phyloP scores from a whole-genome alignment of 805 yeast species.

The Yarrowia sp. region DNA sequence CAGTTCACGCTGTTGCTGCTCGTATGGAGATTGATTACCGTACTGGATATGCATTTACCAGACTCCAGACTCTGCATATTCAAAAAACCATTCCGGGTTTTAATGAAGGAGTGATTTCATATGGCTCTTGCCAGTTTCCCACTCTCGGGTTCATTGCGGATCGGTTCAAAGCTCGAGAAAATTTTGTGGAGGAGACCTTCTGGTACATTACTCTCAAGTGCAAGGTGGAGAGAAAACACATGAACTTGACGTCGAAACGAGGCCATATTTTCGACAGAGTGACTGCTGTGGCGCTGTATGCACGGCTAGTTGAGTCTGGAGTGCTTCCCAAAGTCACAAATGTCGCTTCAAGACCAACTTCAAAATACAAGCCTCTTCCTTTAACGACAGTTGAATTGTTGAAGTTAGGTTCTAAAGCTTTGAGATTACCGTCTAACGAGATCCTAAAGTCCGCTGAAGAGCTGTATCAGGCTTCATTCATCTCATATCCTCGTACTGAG shows the following conservation, averaged over 20 bases:
- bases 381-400: conserved; percentile 92
- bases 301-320: conserved; percentile 52
- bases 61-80: conserved; percentile 60
- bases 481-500: conserved; percentile 97
- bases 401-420: conserved; percentile 71
- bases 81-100: conserved; percentile 38
- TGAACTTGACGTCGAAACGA: conserved; percentile 67
- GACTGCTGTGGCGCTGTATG: conserved; percentile 61
- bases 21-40: conserved; percentile 85
- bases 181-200: conserved; percentile 72
- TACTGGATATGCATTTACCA: conserved; percentile 84
- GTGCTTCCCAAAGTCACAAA: conserved; percentile 9
- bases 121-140: conserved; percentile 96
- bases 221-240: conserved; percentile 30
- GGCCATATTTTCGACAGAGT: conserved; percentile 71
- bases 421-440: conserved; percentile 75
- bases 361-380: conserved; percentile 82
- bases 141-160: conserved; percentile 96
- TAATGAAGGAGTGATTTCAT: conserved; percentile 53
- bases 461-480: conserved; percentile 77
- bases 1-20: conserved; percentile 81
- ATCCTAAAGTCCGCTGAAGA: conserved; percentile 77
- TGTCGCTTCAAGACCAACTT: conserved; percentile 59
- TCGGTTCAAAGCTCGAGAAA: conserved; percentile 69
- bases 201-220: conserved; percentile 68